Conservation (phyloP, 345 rosid species). For the Combretum micranthum region DNA sequence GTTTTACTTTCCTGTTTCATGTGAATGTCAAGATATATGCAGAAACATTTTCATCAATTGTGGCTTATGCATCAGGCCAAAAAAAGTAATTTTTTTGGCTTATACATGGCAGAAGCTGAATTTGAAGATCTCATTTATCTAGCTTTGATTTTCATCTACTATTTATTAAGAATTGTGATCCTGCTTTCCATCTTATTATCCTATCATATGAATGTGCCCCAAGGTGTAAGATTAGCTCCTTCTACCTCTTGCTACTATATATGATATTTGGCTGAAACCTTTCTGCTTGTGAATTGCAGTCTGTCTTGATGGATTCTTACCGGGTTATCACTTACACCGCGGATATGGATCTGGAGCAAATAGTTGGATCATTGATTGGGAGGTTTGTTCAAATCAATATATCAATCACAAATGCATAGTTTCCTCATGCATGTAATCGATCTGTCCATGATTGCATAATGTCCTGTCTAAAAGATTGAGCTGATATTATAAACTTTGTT, state of each 20-base stretch:
- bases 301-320: constrained; percentile 41
- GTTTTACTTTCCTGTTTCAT: too few species aligned
- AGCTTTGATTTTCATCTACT: too few species aligned
- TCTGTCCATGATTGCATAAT: background rate
- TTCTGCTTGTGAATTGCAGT: constrained; percentile 19
- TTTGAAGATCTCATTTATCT: too few species aligned
- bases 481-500: constrained; percentile 13
- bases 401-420: background rate
- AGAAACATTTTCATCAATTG: too few species aligned
- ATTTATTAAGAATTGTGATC: too few species aligned
- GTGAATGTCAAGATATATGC: too few species aligned
- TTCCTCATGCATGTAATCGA: background rate
- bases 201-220: too few species aligned
- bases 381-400: constrained; percentile 16
- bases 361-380: constrained; percentile 45
- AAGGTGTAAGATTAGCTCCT: too few species aligned
- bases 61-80: too few species aligned
- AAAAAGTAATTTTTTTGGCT: too few species aligned
- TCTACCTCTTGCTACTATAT: background rate
- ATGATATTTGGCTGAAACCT: background rate
- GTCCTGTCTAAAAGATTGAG: background rate
- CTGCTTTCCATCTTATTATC: too few species aligned
- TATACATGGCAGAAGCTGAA: too few species aligned
- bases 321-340: constrained; percentile 40
- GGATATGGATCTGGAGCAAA: constrained; percentile 39